Base-by-base conservation (phyloP, 176 grass and related monocot species). In the Dendrocalamus sinicus region DNA sequence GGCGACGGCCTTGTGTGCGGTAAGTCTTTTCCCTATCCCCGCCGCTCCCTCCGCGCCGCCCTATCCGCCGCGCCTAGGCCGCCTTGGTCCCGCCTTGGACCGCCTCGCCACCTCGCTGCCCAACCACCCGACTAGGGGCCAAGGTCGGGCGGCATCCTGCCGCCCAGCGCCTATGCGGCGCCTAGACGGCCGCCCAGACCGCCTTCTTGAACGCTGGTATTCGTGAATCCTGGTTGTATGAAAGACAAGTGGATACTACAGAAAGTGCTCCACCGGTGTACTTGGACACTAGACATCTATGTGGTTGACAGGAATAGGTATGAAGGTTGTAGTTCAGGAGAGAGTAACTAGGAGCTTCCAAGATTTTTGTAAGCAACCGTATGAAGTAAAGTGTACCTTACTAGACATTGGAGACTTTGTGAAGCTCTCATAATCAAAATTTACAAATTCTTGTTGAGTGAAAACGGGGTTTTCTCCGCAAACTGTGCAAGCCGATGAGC, bases 361-460 rank as follows among this genome's bases (percentile, higher is more conserved):
- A 6, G 23, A 6, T 63, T 63, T 63, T 63, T 63, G 60, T 28
- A 28, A 28, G 60, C 12, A 28, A 28, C 60, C 4, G 24, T 58
- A 22, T 77, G 32, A 37, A n/a, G n/a, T 63, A 12, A 63, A 28
- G 24, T 28, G 23, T 94, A 99, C 93, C 92, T 81, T 93, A 81
- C 91, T 92, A 58, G 93, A 99, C 93, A 96, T 94, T 28, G 96
- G 93, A 30, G 96, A 96, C 32, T 96, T 90, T 26, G 92, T 96
- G 84, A 94, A 96, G 32, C 45, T 88, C 76, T 96, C 96, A 82
- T 96, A 99, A 84, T 99, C 93, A 88, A 96, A 99, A 59, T 58
- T 94, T 79, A 88, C 57, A 88, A 99, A 99, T 47, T 84, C 76
- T 74, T 88, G 51, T 88, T 82, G 43, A 8, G 82, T 92, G 76